Evolutionary conservation across 108 stramenopile genomes (phyloP).

Genomic region (Mayamaea pseudoterrestris): DNA sequence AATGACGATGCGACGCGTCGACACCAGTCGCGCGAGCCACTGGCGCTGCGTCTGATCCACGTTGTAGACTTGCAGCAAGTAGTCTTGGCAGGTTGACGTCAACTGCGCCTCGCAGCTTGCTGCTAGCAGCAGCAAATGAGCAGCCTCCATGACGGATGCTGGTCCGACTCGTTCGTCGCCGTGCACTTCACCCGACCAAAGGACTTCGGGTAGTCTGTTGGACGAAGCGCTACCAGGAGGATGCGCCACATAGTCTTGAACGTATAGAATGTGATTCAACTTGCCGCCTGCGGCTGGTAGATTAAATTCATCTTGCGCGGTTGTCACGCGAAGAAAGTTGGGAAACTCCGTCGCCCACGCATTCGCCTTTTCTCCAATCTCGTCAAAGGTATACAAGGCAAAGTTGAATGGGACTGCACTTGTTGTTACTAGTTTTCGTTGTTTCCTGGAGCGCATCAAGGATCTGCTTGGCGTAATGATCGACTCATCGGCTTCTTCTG

Average conservation of each 20-base stretch:
- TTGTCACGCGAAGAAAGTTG: slow-evolving; percentile 42
- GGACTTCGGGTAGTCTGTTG: slow-evolving; percentile 75
- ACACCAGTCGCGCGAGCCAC: slow-evolving; percentile 78
- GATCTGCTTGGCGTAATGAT: too few relatives aligned
- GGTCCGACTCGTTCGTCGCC: slow-evolving; percentile 96
- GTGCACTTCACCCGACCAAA: slow-evolving; percentile 87
- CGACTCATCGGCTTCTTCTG: too few relatives aligned
- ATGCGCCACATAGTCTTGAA: slow-evolving; percentile 68
- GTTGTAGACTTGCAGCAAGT: slow-evolving; percentile 32
- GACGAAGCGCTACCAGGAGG: slow-evolving; percentile 43
- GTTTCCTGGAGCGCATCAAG: too few relatives aligned
- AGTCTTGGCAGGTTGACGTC: slow-evolving; percentile 35
- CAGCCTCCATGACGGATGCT: slow-evolving; percentile 39
- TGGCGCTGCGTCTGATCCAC: slow-evolving; percentile 29
- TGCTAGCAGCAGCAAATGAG: slow-evolving; percentile 35
- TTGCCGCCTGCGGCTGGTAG: slow-evolving; percentile 78
- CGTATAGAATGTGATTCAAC: slow-evolving; percentile 61
- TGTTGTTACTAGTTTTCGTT: too few relatives aligned
- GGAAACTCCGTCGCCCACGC: slow-evolving; percentile 42
- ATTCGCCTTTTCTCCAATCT: slow-evolving; percentile 17
- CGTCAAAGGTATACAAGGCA: too few relatives aligned
- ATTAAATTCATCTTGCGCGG: slow-evolving; percentile 58
- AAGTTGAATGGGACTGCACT: too few relatives aligned
- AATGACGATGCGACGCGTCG: slow-evolving; percentile 72
- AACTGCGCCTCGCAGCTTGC: slow-evolving; percentile 61